Percentiles rank a stretch among this genome's conserved stretches.
These are phyloP conservation scores for Aspergillus brunneoviolaceus DNA, from an alignment of 2,329 filamentous ascomycete species.

Conservation along the genomic window DNA sequence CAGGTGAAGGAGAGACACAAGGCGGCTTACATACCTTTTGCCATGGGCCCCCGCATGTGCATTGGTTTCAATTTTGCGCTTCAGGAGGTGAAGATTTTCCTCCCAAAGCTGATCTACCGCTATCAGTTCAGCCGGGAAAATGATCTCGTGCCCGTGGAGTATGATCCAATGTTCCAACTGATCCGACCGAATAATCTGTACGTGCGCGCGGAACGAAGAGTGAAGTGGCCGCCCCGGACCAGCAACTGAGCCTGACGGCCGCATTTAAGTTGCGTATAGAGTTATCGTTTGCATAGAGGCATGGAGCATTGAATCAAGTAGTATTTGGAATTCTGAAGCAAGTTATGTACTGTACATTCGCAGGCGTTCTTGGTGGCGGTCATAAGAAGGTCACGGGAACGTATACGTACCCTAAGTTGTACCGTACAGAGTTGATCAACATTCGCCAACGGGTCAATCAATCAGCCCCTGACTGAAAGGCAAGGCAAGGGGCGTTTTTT, in stretches of 20 bases:
- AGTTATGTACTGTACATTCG: too few species aligned
- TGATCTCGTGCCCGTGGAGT: conserved; percentile 47
- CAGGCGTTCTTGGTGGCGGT: too few species aligned
- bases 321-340: too few species aligned
- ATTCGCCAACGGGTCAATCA: too few species aligned
- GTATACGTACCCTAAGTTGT: too few species aligned
- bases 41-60: conserved; percentile 57
- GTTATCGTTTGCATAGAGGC: too few species aligned
- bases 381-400: too few species aligned
- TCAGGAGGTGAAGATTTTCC: conserved; percentile 57
- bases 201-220: conserved; percentile 18
- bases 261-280: too few species aligned
- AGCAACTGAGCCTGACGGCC: background rate
- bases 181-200: conserved; percentile 31
- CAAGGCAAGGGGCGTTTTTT: too few species aligned
- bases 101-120: conserved; percentile 59
- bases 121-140: conserved; percentile 58
- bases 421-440: too few species aligned
- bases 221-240: conserved; percentile 24
- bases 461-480: too few species aligned
- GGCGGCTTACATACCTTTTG: conserved; percentile 60
- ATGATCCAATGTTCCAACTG: conserved; percentile 33
- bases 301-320: too few species aligned
- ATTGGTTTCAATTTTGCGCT: conserved; percentile 66
- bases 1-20: conserved; percentile 54